Base-by-base conservation (phyloP, 228 moss, liverwort and hornwort genomes). In the Sphagnum fallax region DNA sequence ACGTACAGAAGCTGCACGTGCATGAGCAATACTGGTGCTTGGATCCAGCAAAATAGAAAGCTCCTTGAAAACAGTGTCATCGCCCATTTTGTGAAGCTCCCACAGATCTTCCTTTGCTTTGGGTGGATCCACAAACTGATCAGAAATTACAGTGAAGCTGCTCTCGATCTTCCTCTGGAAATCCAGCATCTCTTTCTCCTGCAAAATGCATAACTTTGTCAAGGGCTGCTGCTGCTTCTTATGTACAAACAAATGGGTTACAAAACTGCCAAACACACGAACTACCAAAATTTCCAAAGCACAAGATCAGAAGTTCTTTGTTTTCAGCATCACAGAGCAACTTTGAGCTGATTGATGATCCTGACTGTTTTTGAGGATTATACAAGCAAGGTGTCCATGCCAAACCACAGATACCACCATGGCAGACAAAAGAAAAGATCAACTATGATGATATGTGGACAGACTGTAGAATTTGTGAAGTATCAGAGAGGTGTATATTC, bases 111-210 rank as follows among this genome's bases (percentile, higher is more conserved):
- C 94, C 71, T 98, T 94, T 0, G 89, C 87, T 78, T 89, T 92
- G 5, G 75, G 61, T 62, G 89, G 75, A 69, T 98, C 98, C 62
- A 80, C 81, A 68, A 94, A 94, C 52, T 87, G 70, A 8, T 71
- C 65, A n/a, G 84, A 85, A 74, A 98, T 89, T 32, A 74, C 66
- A 71, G 90, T 92, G 55, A 93, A 90, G 60, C 79, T 81, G 66
- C 81, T 81, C 74, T 93, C 91, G 16, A 93, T 74, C 75, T 83
- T 93, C 70, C 90, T 94, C 78, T 90, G 90, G 53, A 84, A 61
- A 55, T 92, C 94, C 6, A 88, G 83, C 67, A 63, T 82, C 57
- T 89, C 98, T 66, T 92, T 92, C 72, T 94, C 98, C 98, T 98
- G 90, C 62, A 75, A 50, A 58, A 55, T 6, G 7, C 48, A 15